Conservation (phyloP, 2,329 filamentous ascomycete genomes). For the Calonectria ilicicola region DNA sequence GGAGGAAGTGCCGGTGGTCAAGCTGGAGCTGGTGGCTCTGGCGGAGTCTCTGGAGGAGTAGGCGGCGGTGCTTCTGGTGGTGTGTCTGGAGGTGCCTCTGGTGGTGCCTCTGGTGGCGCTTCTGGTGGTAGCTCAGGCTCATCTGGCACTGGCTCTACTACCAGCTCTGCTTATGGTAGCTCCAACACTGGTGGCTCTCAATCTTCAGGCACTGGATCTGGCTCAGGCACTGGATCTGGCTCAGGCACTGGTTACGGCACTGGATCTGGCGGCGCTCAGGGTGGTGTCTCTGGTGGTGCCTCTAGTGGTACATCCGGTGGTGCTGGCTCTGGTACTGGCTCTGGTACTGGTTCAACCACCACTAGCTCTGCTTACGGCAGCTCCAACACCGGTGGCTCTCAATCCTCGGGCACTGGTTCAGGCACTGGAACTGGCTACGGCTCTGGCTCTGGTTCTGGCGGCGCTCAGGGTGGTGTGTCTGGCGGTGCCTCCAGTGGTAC, state of each 20-base stretch:
- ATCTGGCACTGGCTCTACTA: background rate
- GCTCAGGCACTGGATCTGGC: background rate
- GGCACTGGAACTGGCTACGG: background rate
- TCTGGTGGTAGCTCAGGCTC: background rate
- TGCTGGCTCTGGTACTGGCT: background rate
- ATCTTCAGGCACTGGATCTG: background rate
- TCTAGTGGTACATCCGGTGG: background rate
- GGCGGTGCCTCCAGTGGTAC: background rate
- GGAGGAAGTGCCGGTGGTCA: background rate
- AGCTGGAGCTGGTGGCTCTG: background rate
- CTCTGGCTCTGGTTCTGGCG: background rate
- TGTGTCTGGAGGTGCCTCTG: background rate
- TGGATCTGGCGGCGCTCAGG: background rate
- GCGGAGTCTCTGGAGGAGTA: background rate
- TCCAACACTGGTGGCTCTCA: background rate
- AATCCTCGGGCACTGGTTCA: background rate
- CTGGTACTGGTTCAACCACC: background rate
- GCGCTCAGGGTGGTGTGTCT: background rate
- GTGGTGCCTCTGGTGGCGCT: background rate
- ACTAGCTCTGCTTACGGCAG: background rate
- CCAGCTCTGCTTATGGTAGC: background rate
- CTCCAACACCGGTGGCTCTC: background rate
- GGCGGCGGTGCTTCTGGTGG: background rate
- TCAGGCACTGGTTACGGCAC: background rate
- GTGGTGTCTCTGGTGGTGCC: background rate